These are phyloP conservation scores for Eimeria necatrix DNA, from an alignment of 169 alveolate species.

Conservation along the genomic window DNA sequence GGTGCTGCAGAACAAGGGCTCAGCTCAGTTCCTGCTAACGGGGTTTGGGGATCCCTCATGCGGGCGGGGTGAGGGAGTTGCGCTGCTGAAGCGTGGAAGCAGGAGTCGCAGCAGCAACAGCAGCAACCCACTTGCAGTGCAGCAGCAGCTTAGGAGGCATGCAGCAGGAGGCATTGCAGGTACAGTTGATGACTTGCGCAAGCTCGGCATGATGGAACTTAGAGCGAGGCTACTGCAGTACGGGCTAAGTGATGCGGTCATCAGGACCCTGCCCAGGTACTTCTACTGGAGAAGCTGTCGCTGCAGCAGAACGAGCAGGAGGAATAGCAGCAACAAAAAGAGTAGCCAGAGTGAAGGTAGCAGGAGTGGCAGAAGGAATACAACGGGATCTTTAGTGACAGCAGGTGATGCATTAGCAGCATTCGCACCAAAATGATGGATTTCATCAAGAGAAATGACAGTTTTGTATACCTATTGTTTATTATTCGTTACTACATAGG, in stretches of 20 bases:
- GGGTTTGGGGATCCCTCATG: conserved; percentile 94
- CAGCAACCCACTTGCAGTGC: conserved; percentile 67
- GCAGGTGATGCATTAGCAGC: no score
- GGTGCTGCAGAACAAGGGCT: conserved; percentile 89
- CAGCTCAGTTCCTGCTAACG: conserved; percentile 89
- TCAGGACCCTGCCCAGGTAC: conserved; percentile 87
- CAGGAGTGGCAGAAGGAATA: no score
- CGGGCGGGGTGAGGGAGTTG: conserved; percentile 92
- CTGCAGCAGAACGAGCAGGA: background rate
- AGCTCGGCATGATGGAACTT: conserved; percentile 92
- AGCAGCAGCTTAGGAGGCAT: conserved; percentile 75
- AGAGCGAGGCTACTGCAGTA: conserved; percentile 88
- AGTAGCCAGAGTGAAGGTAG: no score
- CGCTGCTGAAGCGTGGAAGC: conserved; percentile 83
- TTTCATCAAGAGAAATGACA: no score
- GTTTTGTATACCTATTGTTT: no score
- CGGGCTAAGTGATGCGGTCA: conserved; percentile 91
- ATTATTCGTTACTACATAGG: conserved; percentile 54
- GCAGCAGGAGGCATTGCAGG: conserved; percentile 84
- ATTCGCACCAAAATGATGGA: no score
- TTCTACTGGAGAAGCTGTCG: background rate
- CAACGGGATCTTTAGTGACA: no score
- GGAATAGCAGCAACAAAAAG: no score
- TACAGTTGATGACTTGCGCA: conserved; percentile 89
- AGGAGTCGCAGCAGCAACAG: conserved; percentile 74